Evolutionary conservation across 139 green algal genomes (phyloP).

Genomic region (Mesotaenium endlicherianum): DNA sequence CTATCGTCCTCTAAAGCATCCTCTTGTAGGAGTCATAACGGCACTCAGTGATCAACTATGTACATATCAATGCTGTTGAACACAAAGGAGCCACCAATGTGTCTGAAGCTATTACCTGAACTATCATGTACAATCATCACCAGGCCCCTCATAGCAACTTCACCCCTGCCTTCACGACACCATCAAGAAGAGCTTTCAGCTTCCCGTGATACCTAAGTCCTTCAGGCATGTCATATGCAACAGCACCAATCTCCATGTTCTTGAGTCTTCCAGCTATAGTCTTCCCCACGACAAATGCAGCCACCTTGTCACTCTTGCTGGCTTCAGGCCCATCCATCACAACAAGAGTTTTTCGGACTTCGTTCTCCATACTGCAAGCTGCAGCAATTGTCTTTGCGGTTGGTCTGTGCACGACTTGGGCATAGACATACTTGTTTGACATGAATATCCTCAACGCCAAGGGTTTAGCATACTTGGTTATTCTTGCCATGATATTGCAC

Average conservation of each 20-base stretch:
- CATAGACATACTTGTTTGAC: conserved; percentile 1
- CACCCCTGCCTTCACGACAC: neutral
- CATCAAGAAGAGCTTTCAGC: neutral
- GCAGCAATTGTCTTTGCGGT: neutral
- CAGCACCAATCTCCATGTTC: neutral
- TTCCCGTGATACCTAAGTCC: conserved; percentile 1
- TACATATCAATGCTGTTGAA: no score
- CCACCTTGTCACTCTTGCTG: neutral
- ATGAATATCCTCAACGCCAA: conserved; percentile 1
- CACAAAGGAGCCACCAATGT: no score
- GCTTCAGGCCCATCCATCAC: no score
- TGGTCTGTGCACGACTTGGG: neutral
- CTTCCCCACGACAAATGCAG: neutral
- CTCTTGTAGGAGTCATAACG: no score
- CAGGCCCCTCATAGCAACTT: neutral
- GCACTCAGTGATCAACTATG: no score
- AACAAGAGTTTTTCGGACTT: neutral
- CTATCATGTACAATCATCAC: no score
- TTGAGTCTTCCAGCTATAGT: neutral
- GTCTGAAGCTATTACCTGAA: no score
- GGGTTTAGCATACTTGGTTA: neutral
- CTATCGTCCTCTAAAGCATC: no score
- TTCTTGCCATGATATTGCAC: no score
- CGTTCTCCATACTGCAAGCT: neutral
- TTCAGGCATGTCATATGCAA: neutral